Conservation (phyloP, 345 rosid genomes). For the Isatis tinctoria region DNA sequence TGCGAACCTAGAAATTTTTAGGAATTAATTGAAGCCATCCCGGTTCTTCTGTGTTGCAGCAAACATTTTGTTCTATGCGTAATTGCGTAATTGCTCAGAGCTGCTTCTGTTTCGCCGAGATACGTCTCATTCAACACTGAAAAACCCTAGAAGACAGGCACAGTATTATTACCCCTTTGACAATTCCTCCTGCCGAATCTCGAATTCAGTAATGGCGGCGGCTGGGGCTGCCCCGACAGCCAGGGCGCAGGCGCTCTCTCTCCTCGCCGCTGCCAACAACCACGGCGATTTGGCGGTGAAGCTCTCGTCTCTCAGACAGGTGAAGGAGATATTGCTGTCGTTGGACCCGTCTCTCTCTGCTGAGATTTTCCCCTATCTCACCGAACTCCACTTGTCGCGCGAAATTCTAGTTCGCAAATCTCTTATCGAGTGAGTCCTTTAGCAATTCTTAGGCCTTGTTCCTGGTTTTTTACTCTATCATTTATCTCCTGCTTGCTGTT, state of each 20-base stretch:
- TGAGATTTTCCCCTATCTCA: slow-evolving; percentile 73
- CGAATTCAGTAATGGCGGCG: slow-evolving; percentile 31
- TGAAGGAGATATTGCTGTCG: slow-evolving; percentile 62
- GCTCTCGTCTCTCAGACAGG: slow-evolving; percentile 85
- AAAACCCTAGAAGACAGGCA: slow-evolving; percentile 23
- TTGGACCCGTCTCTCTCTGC: slow-evolving; percentile 61
- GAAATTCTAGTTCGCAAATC: slow-evolving; percentile 69
- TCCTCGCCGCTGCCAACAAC: slow-evolving; percentile 72
- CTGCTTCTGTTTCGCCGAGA: slow-evolving; percentile 1
- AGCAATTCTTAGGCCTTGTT: not conserved
- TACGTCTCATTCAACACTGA: slow-evolving; percentile 10
- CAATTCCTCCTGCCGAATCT: slow-evolving; percentile 17
- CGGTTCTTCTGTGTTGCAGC: not conserved
- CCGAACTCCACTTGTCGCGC: slow-evolving; percentile 73
- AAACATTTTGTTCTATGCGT: not conserved
- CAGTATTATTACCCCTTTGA: not conserved
- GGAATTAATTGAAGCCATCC: slow-evolving; percentile 3
- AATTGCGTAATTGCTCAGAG: slow-evolving; percentile 3
- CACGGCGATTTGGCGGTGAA: slow-evolving; percentile 84
- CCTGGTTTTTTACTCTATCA: not conserved
- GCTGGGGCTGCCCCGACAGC: slow-evolving; percentile 39
- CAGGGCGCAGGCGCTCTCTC: slow-evolving; percentile 68
- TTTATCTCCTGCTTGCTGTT: not conserved
- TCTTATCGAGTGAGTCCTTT: slow-evolving; percentile 65
- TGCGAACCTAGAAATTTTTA: not conserved